Evolutionary conservation across 768 basidiomycete genomes (phyloP).

Genomic region (Kondoa subrosea): DNA sequence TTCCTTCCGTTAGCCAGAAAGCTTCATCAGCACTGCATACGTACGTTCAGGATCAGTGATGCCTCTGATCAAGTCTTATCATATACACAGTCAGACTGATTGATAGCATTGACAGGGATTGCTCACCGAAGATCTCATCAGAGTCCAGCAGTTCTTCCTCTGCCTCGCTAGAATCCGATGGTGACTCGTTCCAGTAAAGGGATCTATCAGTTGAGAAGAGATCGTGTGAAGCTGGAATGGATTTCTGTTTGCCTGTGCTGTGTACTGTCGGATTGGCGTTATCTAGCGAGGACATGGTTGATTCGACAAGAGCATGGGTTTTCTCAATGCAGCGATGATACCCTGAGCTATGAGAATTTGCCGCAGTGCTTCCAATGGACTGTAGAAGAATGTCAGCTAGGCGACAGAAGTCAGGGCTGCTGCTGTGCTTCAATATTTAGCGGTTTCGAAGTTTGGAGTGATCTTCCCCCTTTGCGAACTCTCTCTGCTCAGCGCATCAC

Average conservation of each 20-base stretch:
- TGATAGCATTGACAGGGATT: neutral
- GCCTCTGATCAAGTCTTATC: slow-evolving; percentile 68
- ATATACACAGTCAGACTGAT: neutral
- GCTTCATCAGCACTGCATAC: neutral
- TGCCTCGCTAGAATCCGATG: slow-evolving; percentile 28
- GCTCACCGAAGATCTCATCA: slow-evolving; percentile 76
- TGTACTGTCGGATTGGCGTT: slow-evolving; percentile 86
- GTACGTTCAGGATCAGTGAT: slow-evolving; percentile 85
- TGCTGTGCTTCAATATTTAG: no score
- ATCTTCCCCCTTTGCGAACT: no score
- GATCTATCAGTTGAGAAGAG: neutral
- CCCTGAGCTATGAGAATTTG: no score
- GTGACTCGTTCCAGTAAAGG: neutral
- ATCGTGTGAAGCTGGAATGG: slow-evolving; percentile 2
- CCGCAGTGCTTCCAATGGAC: no score
- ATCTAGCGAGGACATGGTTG: slow-evolving; percentile 30
- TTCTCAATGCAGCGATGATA: no score
- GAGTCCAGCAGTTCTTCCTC: slow-evolving; percentile 59
- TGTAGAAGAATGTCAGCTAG: no score
- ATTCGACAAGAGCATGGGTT: neutral
- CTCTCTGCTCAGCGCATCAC: no score
- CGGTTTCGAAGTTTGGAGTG: no score
- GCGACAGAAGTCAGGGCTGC: no score
- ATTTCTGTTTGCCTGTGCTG: slow-evolving; percentile 28
- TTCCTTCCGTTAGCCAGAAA: neutral